Evolutionary conservation across 2,329 filamentous ascomycete genomes (phyloP).

Genomic region (Cordyceps javanica): DNA sequence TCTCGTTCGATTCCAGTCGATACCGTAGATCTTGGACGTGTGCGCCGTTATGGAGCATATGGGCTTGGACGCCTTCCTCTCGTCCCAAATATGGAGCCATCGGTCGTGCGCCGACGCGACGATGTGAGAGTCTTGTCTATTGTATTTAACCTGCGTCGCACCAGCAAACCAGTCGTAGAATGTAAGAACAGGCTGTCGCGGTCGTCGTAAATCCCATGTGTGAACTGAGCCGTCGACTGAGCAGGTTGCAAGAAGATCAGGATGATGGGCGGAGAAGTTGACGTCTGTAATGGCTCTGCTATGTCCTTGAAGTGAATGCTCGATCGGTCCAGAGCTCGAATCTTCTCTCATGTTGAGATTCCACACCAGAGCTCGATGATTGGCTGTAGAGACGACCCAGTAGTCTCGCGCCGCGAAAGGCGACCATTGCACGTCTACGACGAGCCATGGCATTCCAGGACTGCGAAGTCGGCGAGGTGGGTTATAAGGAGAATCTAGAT

Average conservation of each 20-base stretch:
- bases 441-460: slow-evolving; percentile 87
- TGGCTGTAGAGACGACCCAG: slow-evolving; percentile 91
- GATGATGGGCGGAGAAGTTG: slow-evolving; percentile 91
- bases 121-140: slow-evolving; percentile 77
- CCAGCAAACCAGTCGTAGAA: slow-evolving; percentile 93
- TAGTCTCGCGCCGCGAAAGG: slow-evolving; percentile 84
- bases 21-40: slow-evolving; percentile 86
- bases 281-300: slow-evolving; percentile 90
- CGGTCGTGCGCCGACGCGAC: slow-evolving; percentile 87
- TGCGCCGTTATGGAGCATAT: slow-evolving; percentile 82
- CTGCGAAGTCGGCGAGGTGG: slow-evolving; percentile 74
- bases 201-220: slow-evolving; percentile 79
- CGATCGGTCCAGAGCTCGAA: slow-evolving; percentile 63
- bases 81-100: slow-evolving; percentile 85
- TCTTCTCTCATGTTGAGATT: slow-evolving; percentile 78
- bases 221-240: slow-evolving; percentile 91
- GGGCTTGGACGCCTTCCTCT: slow-evolving; percentile 69
- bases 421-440: slow-evolving; percentile 95
- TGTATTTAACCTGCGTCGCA: slow-evolving; percentile 93
- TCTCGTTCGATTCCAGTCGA: slow-evolving; percentile 85
- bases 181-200: slow-evolving; percentile 65
- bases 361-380: slow-evolving; percentile 91
- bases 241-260: slow-evolving; percentile 82
- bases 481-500: slow-evolving; percentile 83
- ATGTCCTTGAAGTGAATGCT: slow-evolving; percentile 78